phyloP scores from a whole-genome alignment of 805 yeast genomes.

The Wickerhamiella musiphila region DNA sequence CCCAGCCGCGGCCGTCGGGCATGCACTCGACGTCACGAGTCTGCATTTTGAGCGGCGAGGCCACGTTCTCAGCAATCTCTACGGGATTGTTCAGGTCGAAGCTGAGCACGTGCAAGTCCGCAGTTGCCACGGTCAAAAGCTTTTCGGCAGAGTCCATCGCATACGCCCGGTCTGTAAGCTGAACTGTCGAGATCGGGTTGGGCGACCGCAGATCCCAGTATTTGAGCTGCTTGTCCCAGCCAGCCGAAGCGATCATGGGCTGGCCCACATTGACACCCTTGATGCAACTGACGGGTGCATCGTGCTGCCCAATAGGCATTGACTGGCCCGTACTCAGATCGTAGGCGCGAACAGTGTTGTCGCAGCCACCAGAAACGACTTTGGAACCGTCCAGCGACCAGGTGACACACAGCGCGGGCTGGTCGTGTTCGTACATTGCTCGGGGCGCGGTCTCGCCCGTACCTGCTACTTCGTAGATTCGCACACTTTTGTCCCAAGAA shows the following conservation, averaged over 20 bases:
- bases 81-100: constrained; percentile 68
- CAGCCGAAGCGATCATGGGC: constrained; percentile 73
- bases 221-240: constrained; percentile 89
- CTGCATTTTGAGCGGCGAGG: constrained; percentile 78
- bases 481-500: constrained; percentile 89
- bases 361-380: constrained; percentile 79
- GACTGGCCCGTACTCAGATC: constrained; percentile 71
- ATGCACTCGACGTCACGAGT: constrained; percentile 70
- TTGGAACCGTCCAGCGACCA: constrained; percentile 82
- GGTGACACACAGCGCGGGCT: constrained; percentile 64
- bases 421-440: constrained; percentile 79
- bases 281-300: constrained; percentile 57
- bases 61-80: constrained; percentile 50
- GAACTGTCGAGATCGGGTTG: constrained; percentile 64
- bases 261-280: constrained; percentile 59
- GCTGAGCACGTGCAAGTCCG: constrained; percentile 65
- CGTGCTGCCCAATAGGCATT: constrained; percentile 74
- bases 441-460: constrained; percentile 73
- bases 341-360: constrained; percentile 67
- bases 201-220: constrained; percentile 86
- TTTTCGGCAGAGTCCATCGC: constrained; percentile 72
- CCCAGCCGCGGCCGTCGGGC: constrained; percentile 85
- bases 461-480: constrained; percentile 65
- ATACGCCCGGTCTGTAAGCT: constrained; percentile 80
- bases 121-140: constrained; percentile 81